Evolutionary conservation across 148 eudicot species (phyloP), one percentile per base, ranked within the genome.

Genomic region (Oxyria digyna): DNA sequence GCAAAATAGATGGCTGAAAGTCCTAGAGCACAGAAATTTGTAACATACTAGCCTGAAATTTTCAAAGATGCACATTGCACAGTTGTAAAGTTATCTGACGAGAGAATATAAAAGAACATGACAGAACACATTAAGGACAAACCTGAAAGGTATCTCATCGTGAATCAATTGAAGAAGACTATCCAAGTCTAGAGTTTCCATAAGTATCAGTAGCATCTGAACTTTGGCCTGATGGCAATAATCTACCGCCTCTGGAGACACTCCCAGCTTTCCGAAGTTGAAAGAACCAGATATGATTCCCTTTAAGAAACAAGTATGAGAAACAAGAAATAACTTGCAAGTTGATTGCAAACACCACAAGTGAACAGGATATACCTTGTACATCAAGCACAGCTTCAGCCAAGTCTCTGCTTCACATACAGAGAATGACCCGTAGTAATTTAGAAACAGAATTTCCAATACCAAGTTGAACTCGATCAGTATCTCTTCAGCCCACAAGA

Each of bases 401-500:
- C 99, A 94, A 48, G 74, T 77, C 54, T 84, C 80, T 43, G 91
- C 87, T 72, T 73, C 74, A 76, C 92, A 88, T 67, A 78, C 78
- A 77, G 87, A 86, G 72, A 88, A 80, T 50, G 89, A 90, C 80
- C 87, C 99, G 27, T 87, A 90, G 77, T 90, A 94, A 46, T 74
- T 83, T 74, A 94, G 92, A 78, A 94, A 90, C 49, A 94, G 81
- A 71, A 94, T 85, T 70, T 94, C 99, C 80, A 94, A 81, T 69
- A 94, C 81, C 71, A 94, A 70, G 76, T 86, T 94, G 66, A 76
- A 91, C 83, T 94, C 99, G 73, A 84, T 79, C 57, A 94, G 83
- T 55, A 78, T 90, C 80, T 86, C 99, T 82, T 94, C 99, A 77
- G 96, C 97, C 99, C 99, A 94, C 68, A 90, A 78, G 71, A 82